These are phyloP conservation scores for Pilobolus umbonatus DNA, from an alignment of 192 early-diverging fungal species.

Conservation along the genomic window DNA sequence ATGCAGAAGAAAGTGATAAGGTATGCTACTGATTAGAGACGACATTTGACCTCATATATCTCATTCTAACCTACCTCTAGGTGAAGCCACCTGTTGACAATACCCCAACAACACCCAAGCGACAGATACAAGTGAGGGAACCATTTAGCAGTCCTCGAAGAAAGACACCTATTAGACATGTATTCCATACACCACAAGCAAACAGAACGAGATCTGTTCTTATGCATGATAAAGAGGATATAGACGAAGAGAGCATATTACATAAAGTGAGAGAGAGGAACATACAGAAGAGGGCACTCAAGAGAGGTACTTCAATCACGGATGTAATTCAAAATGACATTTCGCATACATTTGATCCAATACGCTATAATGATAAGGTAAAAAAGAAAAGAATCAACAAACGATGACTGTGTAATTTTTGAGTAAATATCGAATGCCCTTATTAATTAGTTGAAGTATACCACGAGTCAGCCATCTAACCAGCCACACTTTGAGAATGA, in stretches of 20 bases:
- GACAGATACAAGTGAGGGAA: not conserved
- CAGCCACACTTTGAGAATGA: conserved; percentile 3
- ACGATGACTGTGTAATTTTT: not conserved
- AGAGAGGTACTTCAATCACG: conserved; percentile 1
- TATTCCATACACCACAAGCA: conserved; percentile 21
- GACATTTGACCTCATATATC: not conserved
- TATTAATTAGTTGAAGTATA: not conserved
- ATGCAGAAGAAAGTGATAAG: not conserved
- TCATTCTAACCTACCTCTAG: not conserved
- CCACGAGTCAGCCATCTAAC: not conserved
- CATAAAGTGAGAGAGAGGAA: conserved; percentile 12
- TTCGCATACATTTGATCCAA: too few species aligned
- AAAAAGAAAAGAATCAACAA: not conserved
- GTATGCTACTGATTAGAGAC: not conserved
- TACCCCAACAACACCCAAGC: conserved; percentile 19
- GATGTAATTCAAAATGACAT: not conserved
- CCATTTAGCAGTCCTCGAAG: conserved; percentile 14
- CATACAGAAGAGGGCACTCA: not conserved
- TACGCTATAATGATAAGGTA: too few species aligned
- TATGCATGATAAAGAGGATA: not conserved
- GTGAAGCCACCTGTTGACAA: too few species aligned
- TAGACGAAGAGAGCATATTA: not conserved
- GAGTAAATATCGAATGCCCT: not conserved
- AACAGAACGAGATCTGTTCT: not conserved
- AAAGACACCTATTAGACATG: not conserved